These are phyloP conservation scores for Ascocoryne sarcoides DNA, from an alignment of 2,329 filamentous ascomycete genomes.

Conservation along the genomic window DNA sequence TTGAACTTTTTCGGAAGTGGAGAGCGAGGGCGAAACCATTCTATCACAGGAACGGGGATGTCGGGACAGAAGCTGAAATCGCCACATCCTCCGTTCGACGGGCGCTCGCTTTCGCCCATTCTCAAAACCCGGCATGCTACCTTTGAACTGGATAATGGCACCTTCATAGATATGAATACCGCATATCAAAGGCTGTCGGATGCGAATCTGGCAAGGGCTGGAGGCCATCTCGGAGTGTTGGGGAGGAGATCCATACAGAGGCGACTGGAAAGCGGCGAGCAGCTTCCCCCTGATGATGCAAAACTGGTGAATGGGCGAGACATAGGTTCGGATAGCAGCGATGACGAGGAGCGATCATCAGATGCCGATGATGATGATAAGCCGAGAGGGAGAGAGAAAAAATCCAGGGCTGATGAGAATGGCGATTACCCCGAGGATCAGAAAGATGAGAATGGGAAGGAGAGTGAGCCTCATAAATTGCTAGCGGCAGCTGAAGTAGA, in stretches of 20 bases:
- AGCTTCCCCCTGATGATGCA: no score
- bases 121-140: conserved; percentile 26
- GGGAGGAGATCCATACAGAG: conserved; percentile 15
- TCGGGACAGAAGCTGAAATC: conserved; percentile 23
- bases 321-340: conserved; percentile 28
- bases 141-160: conserved; percentile 49
- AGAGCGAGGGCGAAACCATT: conserved; percentile 22
- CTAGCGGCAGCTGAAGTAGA: conserved; percentile 72
- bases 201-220: conserved; percentile 55
- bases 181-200: conserved; percentile 66
- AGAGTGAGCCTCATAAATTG: conserved; percentile 43
- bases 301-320: no score
- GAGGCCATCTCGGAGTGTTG: conserved; percentile 49
- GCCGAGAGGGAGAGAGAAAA: conserved; percentile 49
- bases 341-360: conserved; percentile 26
- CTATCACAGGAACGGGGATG: conserved; percentile 16
- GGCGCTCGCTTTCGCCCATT: conserved; percentile 24
- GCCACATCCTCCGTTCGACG: conserved; percentile 23
- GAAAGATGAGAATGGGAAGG: conserved; percentile 28
- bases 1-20: conserved; percentile 34
- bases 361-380: conserved; percentile 62
- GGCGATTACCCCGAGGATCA: conserved; percentile 29
- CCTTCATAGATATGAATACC: conserved; percentile 56
- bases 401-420: conserved; percentile 24
- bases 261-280: no score